Evolutionary conservation across 176 grass and related monocot genomes (phyloP).

Genomic region (Hordeum vulgare): MorexV3_pseudomolecules_assembly NC_058524.1:25433036-25433535

Average conservation of each 20-base stretch:
- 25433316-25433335: not conserved
- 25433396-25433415: not conserved
- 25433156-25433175: slow-evolving; percentile 49
- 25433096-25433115: slow-evolving; percentile 44
- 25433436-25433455: too few species aligned
- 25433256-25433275: not conserved
- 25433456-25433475: not conserved
- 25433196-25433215: not conserved
- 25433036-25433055: slow-evolving; percentile 57
- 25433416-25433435: too few species aligned
- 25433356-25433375: not conserved
- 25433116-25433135: slow-evolving; percentile 56
- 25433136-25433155: slow-evolving; percentile 68
- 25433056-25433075: slow-evolving; percentile 58
- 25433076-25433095: slow-evolving; percentile 60
- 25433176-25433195: not conserved
- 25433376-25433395: not conserved
- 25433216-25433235: too few species aligned
- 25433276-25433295: too few species aligned
- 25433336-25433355: not conserved
- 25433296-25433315: not conserved
- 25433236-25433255: not conserved
- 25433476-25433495: not conserved
- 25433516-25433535: not conserved
- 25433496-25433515: not conserved